Evolutionary conservation across 1,139 yeast species (phyloP).

Genomic region (Kazachstania sp.): DNA sequence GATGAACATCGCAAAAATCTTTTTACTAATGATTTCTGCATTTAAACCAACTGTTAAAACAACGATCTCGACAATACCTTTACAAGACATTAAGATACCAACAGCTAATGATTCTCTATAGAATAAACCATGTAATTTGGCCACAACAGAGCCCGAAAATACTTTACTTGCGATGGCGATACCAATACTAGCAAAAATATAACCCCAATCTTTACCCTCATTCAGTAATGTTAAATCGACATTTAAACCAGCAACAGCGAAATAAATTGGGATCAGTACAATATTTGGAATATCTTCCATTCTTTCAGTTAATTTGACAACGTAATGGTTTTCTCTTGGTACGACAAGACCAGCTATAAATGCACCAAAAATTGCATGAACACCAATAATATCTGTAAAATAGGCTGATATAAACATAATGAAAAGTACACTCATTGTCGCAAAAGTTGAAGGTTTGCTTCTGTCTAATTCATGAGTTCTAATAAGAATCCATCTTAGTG

Average conservation of each 20-base stretch:
- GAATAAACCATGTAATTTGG: constrained; percentile 49
- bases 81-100: constrained; percentile 80
- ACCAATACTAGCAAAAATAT: constrained; percentile 53
- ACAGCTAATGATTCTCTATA: constrained; percentile 71
- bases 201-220: constrained; percentile 68
- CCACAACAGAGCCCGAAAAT: constrained; percentile 56
- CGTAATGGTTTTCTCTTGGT: constrained; percentile 72
- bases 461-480: constrained; percentile 36
- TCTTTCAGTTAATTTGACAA: constrained; percentile 57
- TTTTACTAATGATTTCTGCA: constrained; percentile 55
- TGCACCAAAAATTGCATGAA: constrained; percentile 76
- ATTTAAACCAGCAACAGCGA: constrained; percentile 68
- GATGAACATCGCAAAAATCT: constrained; percentile 72
- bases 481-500: constrained; percentile 40
- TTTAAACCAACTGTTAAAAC: constrained; percentile 66
- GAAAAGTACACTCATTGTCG: constrained; percentile 48
- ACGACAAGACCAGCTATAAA: constrained; percentile 66
- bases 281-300: constrained; percentile 70
- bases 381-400: constrained; percentile 73
- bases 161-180: constrained; percentile 63
- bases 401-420: constrained; percentile 59
- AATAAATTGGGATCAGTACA: constrained; percentile 64
- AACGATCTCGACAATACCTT: constrained; percentile 77
- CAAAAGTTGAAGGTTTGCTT: constrained; percentile 57
- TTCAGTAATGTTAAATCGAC: constrained; percentile 57